Percentiles rank a stretch among this genome's conserved stretches.
Evolutionary conservation across 2,329 filamentous ascomycete genomes (phyloP).

Genomic region (Aspergillus aculeatinus): DNA sequence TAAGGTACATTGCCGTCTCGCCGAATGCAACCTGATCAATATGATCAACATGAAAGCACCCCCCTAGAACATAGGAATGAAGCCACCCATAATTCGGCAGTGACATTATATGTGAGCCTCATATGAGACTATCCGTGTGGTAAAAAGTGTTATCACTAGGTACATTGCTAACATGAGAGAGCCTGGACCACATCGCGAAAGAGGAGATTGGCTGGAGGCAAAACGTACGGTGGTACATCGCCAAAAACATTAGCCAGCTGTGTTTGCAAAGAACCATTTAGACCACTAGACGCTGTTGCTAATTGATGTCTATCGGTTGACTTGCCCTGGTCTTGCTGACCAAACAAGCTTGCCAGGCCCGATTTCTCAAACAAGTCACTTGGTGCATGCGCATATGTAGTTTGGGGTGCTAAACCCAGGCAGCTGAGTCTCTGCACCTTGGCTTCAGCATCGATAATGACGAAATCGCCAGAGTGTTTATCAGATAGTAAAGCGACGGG

Average conservation of each 20-base stretch:
- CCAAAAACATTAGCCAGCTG: slow-evolving; percentile 39
- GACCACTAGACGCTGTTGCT: not conserved
- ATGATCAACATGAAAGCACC: too few species aligned
- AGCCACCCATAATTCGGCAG: not conserved
- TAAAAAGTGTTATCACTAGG: not conserved
- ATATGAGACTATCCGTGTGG: not conserved
- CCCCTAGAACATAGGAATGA: too few species aligned
- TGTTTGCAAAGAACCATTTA: slow-evolving; percentile 20
- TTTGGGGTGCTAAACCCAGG: slow-evolving; percentile 24
- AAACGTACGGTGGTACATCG: slow-evolving; percentile 38
- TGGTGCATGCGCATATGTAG: slow-evolving; percentile 24
- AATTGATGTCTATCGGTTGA: not conserved
- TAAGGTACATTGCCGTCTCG: too few species aligned
- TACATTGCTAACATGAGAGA: slow-evolving; percentile 11
- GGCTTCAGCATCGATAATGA: slow-evolving; percentile 72
- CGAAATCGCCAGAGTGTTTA: slow-evolving; percentile 66
- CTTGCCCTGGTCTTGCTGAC: slow-evolving; percentile 10
- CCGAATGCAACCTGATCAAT: too few species aligned
- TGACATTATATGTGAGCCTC: not conserved
- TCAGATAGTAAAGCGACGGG: slow-evolving; percentile 68
- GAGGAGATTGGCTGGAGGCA: slow-evolving; percentile 38
- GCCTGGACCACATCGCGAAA: slow-evolving; percentile 41
- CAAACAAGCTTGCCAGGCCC: slow-evolving; percentile 38
- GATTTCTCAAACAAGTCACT: slow-evolving; percentile 26
- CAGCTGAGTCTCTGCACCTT: slow-evolving; percentile 58